Conservation (phyloP, 2,329 filamentous ascomycete species). For the Phaeosphaeria sp. region DNA sequence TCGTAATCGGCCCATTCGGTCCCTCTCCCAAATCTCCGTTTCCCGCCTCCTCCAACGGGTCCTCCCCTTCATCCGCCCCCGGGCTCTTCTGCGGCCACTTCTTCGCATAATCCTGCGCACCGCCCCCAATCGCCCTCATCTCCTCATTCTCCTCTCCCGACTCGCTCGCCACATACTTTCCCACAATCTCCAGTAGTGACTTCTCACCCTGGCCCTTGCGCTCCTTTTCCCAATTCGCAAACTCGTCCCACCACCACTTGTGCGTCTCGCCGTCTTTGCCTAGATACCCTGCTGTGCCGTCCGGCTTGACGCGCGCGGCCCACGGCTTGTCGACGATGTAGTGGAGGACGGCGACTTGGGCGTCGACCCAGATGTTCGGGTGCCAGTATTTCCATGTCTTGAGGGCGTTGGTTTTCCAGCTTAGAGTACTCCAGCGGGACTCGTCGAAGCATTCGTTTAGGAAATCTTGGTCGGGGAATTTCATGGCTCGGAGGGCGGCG, state of each 20-base stretch:
- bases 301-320: constrained; percentile 51
- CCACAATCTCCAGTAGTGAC: constrained; percentile 24
- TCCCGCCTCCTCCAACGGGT: background rate
- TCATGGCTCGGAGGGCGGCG: constrained; percentile 50
- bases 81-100: constrained; percentile 24
- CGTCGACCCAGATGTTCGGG: constrained; percentile 58
- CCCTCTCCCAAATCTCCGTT: constrained; percentile 4
- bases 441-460: constrained; percentile 56
- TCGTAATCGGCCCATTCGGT: constrained; percentile 19
- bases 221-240: constrained; percentile 49
- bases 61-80: background rate
- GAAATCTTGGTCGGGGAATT: constrained; percentile 64
- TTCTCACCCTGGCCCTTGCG: constrained; percentile 26
- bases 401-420: constrained; percentile 61
- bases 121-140: constrained; percentile 40
- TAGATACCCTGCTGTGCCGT: constrained; percentile 56
- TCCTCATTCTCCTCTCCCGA: constrained; percentile 31
- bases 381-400: constrained; percentile 64
- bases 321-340: constrained; percentile 66
- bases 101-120: constrained; percentile 41
- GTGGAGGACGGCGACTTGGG: constrained; percentile 57
- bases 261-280: constrained; percentile 61
- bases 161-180: constrained; percentile 31
- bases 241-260: constrained; percentile 61
- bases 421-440: constrained; percentile 52